Percentiles rank a stretch among this genome's conserved stretches.
These are phyloP conservation scores for Russula sp. DNA, from an alignment of 768 basidiomycete species.

Conservation along the genomic window DNA sequence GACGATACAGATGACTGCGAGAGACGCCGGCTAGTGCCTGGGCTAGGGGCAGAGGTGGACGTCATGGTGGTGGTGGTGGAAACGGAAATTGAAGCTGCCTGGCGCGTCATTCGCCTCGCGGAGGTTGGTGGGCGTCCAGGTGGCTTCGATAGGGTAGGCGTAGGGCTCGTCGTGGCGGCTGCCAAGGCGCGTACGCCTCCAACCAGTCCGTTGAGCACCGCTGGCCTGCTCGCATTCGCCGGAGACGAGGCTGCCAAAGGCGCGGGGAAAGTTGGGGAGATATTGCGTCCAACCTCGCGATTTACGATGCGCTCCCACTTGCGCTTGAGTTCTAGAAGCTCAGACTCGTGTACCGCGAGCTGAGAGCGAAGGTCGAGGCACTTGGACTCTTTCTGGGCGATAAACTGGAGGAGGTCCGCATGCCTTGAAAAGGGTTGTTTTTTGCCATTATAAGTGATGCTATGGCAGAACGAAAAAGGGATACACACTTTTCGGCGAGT, in stretches of 20 bases:
- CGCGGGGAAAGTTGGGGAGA: slow-evolving; percentile 25
- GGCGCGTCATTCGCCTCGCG: slow-evolving; percentile 18
- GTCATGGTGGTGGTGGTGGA: slow-evolving; percentile 27
- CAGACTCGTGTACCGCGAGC: slow-evolving; percentile 64
- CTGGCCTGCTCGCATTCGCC: slow-evolving; percentile 26
- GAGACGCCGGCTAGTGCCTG: slow-evolving; percentile 34
- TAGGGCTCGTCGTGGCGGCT: slow-evolving; percentile 37
- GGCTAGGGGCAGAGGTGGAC: slow-evolving; percentile 25
- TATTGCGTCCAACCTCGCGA: slow-evolving; percentile 43
- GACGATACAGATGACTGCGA: slow-evolving; percentile 47
- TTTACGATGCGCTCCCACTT: slow-evolving; percentile 81
- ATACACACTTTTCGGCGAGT: slow-evolving; percentile 62
- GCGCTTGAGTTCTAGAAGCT: slow-evolving; percentile 66
- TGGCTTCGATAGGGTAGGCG: slow-evolving; percentile 23
- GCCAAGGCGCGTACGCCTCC: slow-evolving; percentile 62
- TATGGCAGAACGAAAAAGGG: neutral
- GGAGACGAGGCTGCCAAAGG: slow-evolving; percentile 10
- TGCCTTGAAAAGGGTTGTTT: slow-evolving; percentile 42
- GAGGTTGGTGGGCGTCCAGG: slow-evolving; percentile 18
- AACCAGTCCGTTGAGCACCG: slow-evolving; percentile 53
- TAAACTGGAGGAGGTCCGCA: slow-evolving; percentile 72
- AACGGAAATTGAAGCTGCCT: slow-evolving; percentile 12
- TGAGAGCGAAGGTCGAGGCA: slow-evolving; percentile 78
- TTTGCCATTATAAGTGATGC: too few species aligned
- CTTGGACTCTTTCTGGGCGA: slow-evolving; percentile 81